Conservation (phyloP, 306 rosid genomes). For the Luffa acutangula region DNA sequence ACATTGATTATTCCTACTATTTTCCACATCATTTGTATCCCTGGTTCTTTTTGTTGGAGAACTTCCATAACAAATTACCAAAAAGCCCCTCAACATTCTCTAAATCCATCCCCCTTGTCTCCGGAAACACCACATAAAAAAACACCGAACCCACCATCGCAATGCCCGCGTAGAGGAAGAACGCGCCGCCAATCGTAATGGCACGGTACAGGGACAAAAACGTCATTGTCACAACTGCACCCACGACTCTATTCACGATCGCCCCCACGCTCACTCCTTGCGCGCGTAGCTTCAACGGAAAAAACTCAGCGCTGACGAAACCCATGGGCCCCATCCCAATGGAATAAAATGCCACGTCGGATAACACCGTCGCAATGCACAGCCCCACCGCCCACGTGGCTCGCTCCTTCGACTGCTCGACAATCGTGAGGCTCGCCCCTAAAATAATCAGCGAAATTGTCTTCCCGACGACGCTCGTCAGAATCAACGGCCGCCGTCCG, state of each 20-base stretch:
- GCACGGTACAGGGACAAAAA: slow-evolving; percentile 41
- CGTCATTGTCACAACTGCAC: slow-evolving; percentile 60
- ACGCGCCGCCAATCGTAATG: slow-evolving; percentile 58
- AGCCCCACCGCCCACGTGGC: slow-evolving; percentile 50
- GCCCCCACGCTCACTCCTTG: slow-evolving; percentile 55
- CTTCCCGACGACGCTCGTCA: slow-evolving; percentile 49
- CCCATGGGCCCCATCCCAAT: slow-evolving; percentile 79
- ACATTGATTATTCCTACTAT: no score
- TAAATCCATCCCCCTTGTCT: slow-evolving; percentile 57
- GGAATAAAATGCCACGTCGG: slow-evolving; percentile 46
- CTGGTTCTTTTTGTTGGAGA: background rate
- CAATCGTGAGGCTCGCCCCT: slow-evolving; percentile 31
- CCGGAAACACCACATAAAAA: slow-evolving; percentile 49
- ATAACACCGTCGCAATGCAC: slow-evolving; percentile 26
- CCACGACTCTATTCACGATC: slow-evolving; percentile 37
- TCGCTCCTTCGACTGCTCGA: background rate
- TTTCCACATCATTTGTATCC: background rate
- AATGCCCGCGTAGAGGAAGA: slow-evolving; percentile 42
- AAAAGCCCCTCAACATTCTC: slow-evolving; percentile 70
- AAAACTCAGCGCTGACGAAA: slow-evolving; percentile 59
- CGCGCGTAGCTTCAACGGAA: slow-evolving; percentile 65
- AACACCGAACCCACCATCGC: slow-evolving; percentile 37
- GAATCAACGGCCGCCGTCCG: slow-evolving; percentile 64
- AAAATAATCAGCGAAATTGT: slow-evolving; percentile 25
- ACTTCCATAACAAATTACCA: slow-evolving; percentile 32